phyloP scores from a whole-genome alignment of 129 eudicot species.

The Pittosporum tobira region DNA sequence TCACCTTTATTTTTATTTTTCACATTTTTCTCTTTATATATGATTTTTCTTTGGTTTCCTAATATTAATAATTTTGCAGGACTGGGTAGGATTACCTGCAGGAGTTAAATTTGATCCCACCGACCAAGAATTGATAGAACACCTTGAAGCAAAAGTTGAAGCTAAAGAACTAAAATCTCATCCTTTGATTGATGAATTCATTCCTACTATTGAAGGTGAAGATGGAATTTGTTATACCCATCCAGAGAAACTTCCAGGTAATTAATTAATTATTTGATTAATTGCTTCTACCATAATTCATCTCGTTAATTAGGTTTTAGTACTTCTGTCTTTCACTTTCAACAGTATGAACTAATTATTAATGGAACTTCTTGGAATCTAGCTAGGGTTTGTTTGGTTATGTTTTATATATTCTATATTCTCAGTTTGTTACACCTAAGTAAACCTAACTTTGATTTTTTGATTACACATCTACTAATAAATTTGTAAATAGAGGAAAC shows the following conservation, averaged over 20 bases:
- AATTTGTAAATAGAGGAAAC: too few species aligned
- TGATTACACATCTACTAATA: too few species aligned
- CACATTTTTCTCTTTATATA: background rate
- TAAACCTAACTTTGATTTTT: conserved; percentile 11
- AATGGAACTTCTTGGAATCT: background rate
- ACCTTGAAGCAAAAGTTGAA: conserved; percentile 96
- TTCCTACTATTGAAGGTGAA: conserved; percentile 98
- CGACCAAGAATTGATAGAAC: conserved; percentile 95
- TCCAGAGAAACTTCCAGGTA: conserved; percentile 99
- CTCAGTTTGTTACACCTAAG: conserved; percentile 43
- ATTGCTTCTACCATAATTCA: conserved; percentile 18
- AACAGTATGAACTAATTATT: background rate
- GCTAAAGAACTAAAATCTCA: conserved; percentile 72
- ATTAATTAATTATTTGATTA: background rate
- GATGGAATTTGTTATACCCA: conserved; percentile 99
- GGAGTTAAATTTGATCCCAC: conserved; percentile 99
- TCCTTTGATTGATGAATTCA: conserved; percentile 93
- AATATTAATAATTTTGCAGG: conserved; percentile 34
- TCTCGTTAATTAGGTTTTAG: conserved; percentile 32
- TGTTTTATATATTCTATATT: conserved; percentile 1
- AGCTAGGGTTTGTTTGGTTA: conserved; percentile 25
- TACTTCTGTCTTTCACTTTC: conserved; percentile 9
- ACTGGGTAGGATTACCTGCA: conserved; percentile 99
- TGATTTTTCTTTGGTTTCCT: background rate
- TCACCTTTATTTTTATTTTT: background rate